These are phyloP conservation scores for Musa troglodytarum DNA, from an alignment of 176 grass and related monocot species.

Conservation along the genomic window DNA sequence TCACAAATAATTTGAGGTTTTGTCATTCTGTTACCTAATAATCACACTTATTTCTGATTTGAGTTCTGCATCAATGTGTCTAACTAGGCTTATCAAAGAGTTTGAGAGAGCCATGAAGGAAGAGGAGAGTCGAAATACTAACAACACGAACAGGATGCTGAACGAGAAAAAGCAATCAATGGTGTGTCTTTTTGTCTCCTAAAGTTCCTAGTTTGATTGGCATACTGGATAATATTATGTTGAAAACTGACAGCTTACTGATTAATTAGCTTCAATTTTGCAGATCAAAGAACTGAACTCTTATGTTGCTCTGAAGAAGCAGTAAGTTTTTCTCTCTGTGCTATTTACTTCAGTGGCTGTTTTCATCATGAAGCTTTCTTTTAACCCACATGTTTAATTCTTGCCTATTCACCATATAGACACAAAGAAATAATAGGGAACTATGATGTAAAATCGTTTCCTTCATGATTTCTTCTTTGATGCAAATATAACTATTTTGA, in stretches of 20 bases:
- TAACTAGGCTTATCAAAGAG: constrained; percentile 85
- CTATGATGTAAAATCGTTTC: not conserved
- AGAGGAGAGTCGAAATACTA: not conserved
- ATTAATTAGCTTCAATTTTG: constrained; percentile 30
- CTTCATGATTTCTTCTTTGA: not conserved
- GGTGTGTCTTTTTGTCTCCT: constrained; percentile 41
- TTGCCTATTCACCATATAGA: not conserved
- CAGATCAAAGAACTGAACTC: constrained; percentile 99
- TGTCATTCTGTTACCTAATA: not conserved
- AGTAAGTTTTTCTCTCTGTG: constrained; percentile 54
- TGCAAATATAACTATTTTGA: not conserved
- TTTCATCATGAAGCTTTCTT: not conserved
- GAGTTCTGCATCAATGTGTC: not conserved
- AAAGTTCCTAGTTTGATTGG: not conserved
- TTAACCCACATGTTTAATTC: not conserved
- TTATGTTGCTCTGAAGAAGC: constrained; percentile 94
- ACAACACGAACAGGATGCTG: not conserved
- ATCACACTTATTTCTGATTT: constrained; percentile 4
- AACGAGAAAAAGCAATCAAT: constrained; percentile 77
- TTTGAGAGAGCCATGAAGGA: constrained; percentile 55
- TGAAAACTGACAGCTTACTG: constrained; percentile 1
- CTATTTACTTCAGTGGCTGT: not conserved
- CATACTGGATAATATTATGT: not conserved
- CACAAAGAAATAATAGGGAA: not conserved
- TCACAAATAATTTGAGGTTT: not conserved